Percentiles rank a stretch among this genome's conserved stretches.
Evolutionary conservation across 768 basidiomycete species (phyloP).

Genomic region (Tylopilus vinaceipallidus): DNA sequence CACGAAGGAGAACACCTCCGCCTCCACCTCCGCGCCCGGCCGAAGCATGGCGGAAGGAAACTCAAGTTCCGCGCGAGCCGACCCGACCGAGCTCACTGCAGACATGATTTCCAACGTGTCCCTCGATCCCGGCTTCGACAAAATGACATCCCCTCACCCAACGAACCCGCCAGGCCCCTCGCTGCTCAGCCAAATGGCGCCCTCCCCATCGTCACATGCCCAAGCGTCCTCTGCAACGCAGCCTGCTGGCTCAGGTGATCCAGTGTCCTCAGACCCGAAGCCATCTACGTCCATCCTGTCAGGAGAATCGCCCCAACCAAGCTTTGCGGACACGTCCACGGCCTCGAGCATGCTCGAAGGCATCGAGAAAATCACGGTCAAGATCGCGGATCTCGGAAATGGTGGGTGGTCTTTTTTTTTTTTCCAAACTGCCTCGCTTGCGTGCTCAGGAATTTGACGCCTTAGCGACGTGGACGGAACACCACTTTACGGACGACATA

Average conservation of each 20-base stretch:
- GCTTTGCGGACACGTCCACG: constrained; percentile 26
- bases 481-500: constrained; percentile 99
- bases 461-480: constrained; percentile 82
- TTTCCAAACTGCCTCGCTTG: too few relatives aligned
- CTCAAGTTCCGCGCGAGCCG: constrained; percentile 24
- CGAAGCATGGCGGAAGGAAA: constrained; percentile 11
- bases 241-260: constrained; percentile 23
- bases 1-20: constrained; percentile 22
- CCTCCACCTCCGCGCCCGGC: constrained; percentile 13
- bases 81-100: constrained; percentile 44
- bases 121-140: constrained; percentile 40
- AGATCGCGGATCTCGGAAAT: constrained; percentile 98
- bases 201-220: constrained; percentile 31
- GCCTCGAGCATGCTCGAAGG: constrained; percentile 34
- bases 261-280: constrained; percentile 18
- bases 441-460: constrained; percentile 2
- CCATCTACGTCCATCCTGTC: constrained; percentile 28
- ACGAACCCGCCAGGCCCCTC: constrained; percentile 58
- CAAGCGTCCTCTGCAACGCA: constrained; percentile 23
- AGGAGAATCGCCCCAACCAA: constrained; percentile 28
- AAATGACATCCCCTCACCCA: constrained; percentile 36
- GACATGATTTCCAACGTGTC: constrained; percentile 51
- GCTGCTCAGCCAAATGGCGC: constrained; percentile 70
- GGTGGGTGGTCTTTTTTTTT: constrained; percentile 24
- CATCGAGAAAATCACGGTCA: constrained; percentile 84